Evolutionary conservation across 1,284 basidiomycete genomes (phyloP).

Genomic region (Ganoderma leucocontextum): DNA sequence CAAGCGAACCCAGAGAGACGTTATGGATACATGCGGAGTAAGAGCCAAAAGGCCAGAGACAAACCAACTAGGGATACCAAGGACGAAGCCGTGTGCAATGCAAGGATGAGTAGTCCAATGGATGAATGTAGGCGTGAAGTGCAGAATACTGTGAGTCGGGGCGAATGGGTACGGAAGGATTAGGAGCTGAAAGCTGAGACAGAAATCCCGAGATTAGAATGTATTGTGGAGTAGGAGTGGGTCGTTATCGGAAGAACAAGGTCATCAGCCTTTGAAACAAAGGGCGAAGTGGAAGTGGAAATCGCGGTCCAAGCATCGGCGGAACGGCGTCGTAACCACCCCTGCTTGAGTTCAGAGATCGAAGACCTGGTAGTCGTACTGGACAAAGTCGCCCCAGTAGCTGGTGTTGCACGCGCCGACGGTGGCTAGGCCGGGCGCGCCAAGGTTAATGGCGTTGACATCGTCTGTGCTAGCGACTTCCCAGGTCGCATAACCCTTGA

Average conservation of each 20-base stretch:
- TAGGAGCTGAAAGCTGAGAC: neutral
- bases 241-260: slow-evolving; percentile 21
- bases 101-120: neutral
- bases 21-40: slow-evolving; percentile 32
- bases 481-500: slow-evolving; percentile 55
- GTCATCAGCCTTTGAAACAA: slow-evolving; percentile 24
- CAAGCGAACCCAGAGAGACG: slow-evolving; percentile 10
- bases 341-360: slow-evolving; percentile 45
- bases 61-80: neutral
- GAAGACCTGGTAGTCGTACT: slow-evolving; percentile 77
- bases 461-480: slow-evolving; percentile 54
- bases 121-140: neutral
- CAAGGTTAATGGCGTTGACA: slow-evolving; percentile 63
- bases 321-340: no score
- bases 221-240: slow-evolving; percentile 19
- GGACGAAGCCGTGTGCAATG: neutral
- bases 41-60: neutral
- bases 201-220: slow-evolving; percentile 25
- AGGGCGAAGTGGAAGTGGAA: slow-evolving; percentile 7
- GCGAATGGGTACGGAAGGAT: neutral
- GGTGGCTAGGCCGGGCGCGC: slow-evolving; percentile 56
- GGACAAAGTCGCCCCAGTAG: slow-evolving; percentile 71
- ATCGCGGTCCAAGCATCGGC: neutral
- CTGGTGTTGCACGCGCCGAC: slow-evolving; percentile 66
- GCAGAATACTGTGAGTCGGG: neutral